These are phyloP conservation scores for Candida neerlandica DNA, from an alignment of 1,139 yeast genomes.

Conservation along the genomic window DNA sequence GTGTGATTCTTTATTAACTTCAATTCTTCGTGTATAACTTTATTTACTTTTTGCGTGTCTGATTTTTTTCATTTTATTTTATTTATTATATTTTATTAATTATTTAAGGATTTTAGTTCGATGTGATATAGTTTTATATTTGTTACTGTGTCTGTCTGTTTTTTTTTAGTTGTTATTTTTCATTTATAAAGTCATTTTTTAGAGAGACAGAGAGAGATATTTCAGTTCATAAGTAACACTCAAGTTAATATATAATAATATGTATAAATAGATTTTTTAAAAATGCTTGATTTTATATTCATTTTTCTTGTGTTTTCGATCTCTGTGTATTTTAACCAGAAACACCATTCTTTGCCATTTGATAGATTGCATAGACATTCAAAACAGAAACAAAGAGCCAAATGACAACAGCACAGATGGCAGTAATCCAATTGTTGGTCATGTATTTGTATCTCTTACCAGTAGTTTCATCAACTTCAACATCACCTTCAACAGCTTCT, in stretches of 20 bases:
- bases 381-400: constrained; percentile 69
- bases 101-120: not conserved
- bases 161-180: not conserved
- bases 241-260: not conserved
- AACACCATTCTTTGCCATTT: constrained; percentile 54
- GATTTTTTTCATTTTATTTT: not conserved
- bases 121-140: constrained; percentile 1
- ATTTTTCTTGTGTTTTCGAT: too few relatives aligned
- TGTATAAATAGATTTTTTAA: not conserved
- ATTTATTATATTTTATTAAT: not conserved
- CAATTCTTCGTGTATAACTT: constrained; percentile 5
- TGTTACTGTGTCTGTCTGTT: not conserved
- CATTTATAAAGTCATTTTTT: not conserved
- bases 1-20: not conserved
- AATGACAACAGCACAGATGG: constrained; percentile 45
- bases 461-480: constrained; percentile 13
- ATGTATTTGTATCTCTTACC: constrained; percentile 42
- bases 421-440: constrained; percentile 64
- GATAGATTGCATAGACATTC: constrained; percentile 71
- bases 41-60: not conserved
- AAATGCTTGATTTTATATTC: too few relatives aligned
- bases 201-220: not conserved
- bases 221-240: not conserved
- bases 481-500: constrained; percentile 13
- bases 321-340: constrained; percentile 8